Evolutionary conservation across 2,329 filamentous ascomycete genomes (phyloP), one percentile per base, ranked within the genome.

Genomic region (Cercospora sp.): DNA sequence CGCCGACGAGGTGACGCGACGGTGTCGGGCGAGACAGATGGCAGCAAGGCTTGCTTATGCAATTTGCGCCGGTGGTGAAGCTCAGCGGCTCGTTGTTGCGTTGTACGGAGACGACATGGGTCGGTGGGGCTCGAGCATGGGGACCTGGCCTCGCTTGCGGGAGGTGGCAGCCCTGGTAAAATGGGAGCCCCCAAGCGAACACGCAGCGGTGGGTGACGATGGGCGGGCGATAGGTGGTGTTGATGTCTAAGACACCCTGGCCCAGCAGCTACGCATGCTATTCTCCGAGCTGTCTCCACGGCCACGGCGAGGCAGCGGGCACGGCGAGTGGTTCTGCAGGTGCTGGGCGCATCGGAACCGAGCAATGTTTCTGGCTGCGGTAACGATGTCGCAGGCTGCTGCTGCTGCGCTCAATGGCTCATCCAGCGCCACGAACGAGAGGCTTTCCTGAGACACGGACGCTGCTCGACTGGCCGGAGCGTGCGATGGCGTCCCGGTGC

Each of bases 261-360:
- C 18, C 43, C 51, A 57, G 49, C 24, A 21, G n/a, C 18, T 37
- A 12, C 30, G 30, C 30, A 21, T 8, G 28, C 34, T 12, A 53
- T 53, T 53, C 18, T 53, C 49, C 49, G 49, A 53, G 18, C 24
- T 53, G 49, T 53, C 49, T 53, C 49, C 49, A 53, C 49, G 49
- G 24, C 49, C 49, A 26, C 18, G 49, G 49, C 49, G 49, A 53
- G 49, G 49, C 49, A 40, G 37, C 37, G 37, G 5, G 37, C 37
- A 40, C 13, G 37, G 37, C 13, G 37, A n/a, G 13, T 53, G 18
- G 49, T 26, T 24, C 49, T 53, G 49, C 49, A 12, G 49, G 9
- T 53, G 49, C 49, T 26, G 49, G 18, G 43, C 43, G 43, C n/a
- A 9, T 49, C 43, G 43, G 43, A 21, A 49, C 43, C 43, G 43